Conservation (phyloP, 2,329 filamentous ascomycete species). For the Cercospora sp. region DNA sequence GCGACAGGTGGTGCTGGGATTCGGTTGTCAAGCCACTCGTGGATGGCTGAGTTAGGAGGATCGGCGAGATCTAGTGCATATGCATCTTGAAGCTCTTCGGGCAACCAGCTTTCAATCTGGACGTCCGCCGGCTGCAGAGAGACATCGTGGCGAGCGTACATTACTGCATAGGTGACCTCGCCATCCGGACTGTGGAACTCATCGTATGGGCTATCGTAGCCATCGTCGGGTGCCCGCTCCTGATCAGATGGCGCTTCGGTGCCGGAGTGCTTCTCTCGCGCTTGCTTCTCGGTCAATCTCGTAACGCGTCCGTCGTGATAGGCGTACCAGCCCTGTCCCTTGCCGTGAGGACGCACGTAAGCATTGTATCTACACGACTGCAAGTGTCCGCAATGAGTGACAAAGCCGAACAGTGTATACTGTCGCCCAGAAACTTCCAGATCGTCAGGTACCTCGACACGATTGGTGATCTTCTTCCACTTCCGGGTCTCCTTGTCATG, state of each 20-base stretch:
- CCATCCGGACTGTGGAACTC: conserved; percentile 7
- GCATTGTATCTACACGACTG: conserved; percentile 61
- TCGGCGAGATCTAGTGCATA: conserved; percentile 5
- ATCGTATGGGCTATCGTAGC: conserved; percentile 26
- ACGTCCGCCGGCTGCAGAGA: conserved; percentile 19
- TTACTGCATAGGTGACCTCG: conserved; percentile 32
- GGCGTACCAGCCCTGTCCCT: conserved; percentile 58
- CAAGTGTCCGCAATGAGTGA: conserved; percentile 60
- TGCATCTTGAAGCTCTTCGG: conserved; percentile 5
- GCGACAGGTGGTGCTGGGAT: background rate
- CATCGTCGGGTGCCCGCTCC: conserved; percentile 14
- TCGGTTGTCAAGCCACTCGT: conserved; percentile 12
- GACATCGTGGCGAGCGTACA: conserved; percentile 31
- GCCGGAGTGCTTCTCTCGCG: conserved; percentile 43
- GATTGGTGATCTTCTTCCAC: conserved; percentile 59
- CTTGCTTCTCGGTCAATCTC: conserved; percentile 58
- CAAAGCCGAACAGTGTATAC: conserved; percentile 61
- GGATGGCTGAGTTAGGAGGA: conserved; percentile 17
- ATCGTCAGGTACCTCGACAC: conserved; percentile 57
- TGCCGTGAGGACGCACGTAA: conserved; percentile 59
- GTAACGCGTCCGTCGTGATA: conserved; percentile 56
- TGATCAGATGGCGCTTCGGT: background rate
- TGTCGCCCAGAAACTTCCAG: conserved; percentile 49
- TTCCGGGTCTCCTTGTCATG: conserved; percentile 56
- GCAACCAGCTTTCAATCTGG: conserved; percentile 21